Conservation (phyloP, 768 basidiomycete genomes). For the Amanita inopinata region DNA sequence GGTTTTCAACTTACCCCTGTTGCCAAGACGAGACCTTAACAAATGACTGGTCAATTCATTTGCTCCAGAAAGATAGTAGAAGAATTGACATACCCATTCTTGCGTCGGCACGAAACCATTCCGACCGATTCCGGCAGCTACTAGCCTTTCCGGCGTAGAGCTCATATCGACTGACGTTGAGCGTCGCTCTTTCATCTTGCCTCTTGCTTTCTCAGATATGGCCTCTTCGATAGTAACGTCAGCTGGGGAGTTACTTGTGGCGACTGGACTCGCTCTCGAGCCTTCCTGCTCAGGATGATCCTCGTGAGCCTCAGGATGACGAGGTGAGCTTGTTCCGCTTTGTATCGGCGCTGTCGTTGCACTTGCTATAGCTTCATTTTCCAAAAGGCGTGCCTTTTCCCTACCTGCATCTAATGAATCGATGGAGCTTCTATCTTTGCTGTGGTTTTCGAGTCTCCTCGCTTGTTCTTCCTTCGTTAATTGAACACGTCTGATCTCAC, state of each 20-base stretch:
- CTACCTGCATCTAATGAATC: constrained; percentile 33
- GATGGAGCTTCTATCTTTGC: constrained; percentile 25
- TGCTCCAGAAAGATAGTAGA: background rate
- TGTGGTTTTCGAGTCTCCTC: constrained; percentile 30
- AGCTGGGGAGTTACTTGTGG: too few relatives aligned
- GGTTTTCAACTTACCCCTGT: constrained; percentile 56
- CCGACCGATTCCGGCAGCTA: constrained; percentile 65
- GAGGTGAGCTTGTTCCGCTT: constrained; percentile 14
- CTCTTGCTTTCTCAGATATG: constrained; percentile 79
- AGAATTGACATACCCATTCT: constrained; percentile 73
- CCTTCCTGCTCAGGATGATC: background rate
- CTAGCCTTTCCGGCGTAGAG: constrained; percentile 50
- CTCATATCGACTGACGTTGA: constrained; percentile 44
- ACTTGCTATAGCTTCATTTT: constrained; percentile 28
- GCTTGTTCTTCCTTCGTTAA: constrained; percentile 62
- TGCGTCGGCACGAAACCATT: constrained; percentile 94
- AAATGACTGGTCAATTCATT: background rate
- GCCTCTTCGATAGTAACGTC: constrained; percentile 10
- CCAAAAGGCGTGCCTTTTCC: constrained; percentile 62
- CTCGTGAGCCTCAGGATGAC: constrained; percentile 3
- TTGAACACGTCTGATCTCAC: constrained; percentile 73
- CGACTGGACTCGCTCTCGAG: too few relatives aligned
- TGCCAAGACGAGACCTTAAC: constrained; percentile 88
- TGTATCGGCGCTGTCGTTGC: constrained; percentile 16
- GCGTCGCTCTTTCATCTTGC: constrained; percentile 79